Base-by-base conservation (phyloP, 148 eudicot species). In the Cornus controversa region DNA sequence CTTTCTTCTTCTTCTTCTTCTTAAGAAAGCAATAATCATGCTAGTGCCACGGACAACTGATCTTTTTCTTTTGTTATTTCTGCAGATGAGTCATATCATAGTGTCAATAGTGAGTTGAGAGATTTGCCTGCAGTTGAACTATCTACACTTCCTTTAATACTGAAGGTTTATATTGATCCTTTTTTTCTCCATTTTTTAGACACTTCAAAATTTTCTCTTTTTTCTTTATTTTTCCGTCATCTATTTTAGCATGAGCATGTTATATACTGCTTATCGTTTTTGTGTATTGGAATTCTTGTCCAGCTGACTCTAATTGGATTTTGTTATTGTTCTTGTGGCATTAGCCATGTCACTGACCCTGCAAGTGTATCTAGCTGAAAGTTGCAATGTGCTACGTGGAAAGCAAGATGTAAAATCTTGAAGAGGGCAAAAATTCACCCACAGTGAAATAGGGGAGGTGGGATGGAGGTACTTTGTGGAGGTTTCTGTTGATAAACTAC, bases 91-190 rank as follows among this genome's bases (percentile, higher is more conserved):
- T 82, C 89, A 74, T 91, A 84, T 81, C 91, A 87, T 74, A 84
- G 83, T 81, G 80, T 84, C 80, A 90, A 81, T 81, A 89, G 85
- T 88, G 98, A 91, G 83, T 70, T 96, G 73, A 85, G 90, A 85
- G 99, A 96, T 87, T 86, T 96, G 82, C 99, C 99, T 82, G 85
- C 91, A 6, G 94, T 96, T 82, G 98, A 90, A 85, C 84, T 93
- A 10, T 91, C 98, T 63, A 88, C 94, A 34, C 93, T 96, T 24
- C 97, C 98, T 45, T 83, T 90, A 73, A 87, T 96, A 81, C 85
- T 91, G 64, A 96, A 96, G 99, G 99, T 94, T 77, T 53, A 22
- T 28, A 65, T 78, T 77, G 45, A 31, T 68, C 34, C 64, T 42
- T 72, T 37, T n/a, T 65, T 26, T 18, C 70, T 40, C 71, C 27